A percentile compares a stretch with the other conserved stretches of the same genome.
These are phyloP conservation scores for Pythium sp. DNA, from an alignment of 352 stramenopile genomes.

Conservation along the genomic window DNA sequence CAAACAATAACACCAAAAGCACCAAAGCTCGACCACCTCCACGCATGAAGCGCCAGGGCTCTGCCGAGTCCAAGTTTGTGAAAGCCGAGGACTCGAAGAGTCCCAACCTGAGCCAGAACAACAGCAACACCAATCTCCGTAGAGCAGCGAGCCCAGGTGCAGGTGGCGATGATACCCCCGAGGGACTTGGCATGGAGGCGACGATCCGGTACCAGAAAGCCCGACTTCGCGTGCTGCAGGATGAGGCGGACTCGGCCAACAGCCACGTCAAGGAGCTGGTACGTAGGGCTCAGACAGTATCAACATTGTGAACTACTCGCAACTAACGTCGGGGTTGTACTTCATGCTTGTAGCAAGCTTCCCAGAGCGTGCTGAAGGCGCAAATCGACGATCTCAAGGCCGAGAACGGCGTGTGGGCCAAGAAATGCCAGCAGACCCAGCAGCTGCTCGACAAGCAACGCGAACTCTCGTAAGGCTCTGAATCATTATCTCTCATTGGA, in stretches of 20 bases:
- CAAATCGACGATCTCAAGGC: slow-evolving; percentile 47
- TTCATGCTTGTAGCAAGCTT: slow-evolving; percentile 30
- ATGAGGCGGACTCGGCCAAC: slow-evolving; percentile 49
- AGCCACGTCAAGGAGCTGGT: slow-evolving; percentile 47
- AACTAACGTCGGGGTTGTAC: neutral
- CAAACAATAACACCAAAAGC: neutral
- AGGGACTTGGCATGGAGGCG: slow-evolving; percentile 54
- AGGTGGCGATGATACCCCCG: slow-evolving; percentile 6
- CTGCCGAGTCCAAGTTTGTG: neutral
- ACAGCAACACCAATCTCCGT: neutral
- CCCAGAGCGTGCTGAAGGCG: slow-evolving; percentile 28
- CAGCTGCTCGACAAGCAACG: slow-evolving; percentile 75
- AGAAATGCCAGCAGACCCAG: slow-evolving; percentile 66
- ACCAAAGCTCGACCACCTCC: neutral
- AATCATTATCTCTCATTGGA: neutral
- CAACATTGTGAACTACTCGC: neutral
- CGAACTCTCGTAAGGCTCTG: slow-evolving; percentile 49
- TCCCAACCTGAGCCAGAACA: neutral
- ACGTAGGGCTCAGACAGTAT: slow-evolving; percentile 2
- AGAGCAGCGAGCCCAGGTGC: neutral
- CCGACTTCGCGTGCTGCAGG: slow-evolving; percentile 64
- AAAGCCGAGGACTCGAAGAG: neutral
- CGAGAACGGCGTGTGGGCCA: slow-evolving; percentile 43
- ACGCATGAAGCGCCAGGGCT: slow-evolving; percentile 9
- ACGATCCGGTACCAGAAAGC: slow-evolving; percentile 77